These are phyloP conservation scores for Colletotrichum phormii DNA, from an alignment of 2,329 filamentous ascomycete species.

Conservation along the genomic window DNA sequence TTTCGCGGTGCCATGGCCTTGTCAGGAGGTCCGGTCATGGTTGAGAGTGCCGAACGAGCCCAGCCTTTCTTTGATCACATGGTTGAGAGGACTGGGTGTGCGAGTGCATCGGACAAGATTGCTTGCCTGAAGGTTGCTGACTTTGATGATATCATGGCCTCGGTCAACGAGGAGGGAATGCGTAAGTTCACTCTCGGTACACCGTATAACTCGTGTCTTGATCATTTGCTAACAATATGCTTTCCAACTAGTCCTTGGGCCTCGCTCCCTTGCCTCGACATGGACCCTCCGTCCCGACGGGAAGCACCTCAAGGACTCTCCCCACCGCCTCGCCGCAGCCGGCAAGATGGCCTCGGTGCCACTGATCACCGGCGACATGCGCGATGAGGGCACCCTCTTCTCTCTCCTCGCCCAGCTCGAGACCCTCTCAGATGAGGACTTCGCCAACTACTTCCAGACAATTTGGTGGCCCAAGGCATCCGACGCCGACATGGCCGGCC, in stretches of 20 bases:
- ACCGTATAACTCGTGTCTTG: no score
- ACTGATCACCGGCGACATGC: slow-evolving; percentile 72
- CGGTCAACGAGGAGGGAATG: slow-evolving; percentile 23
- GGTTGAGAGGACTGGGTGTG: slow-evolving; percentile 6
- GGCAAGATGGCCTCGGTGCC: slow-evolving; percentile 55
- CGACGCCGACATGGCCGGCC: neutral
- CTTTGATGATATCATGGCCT: slow-evolving; percentile 16
- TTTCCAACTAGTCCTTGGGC: neutral
- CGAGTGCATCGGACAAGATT: neutral
- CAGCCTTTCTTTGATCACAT: slow-evolving; percentile 16
- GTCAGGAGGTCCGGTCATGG: slow-evolving; percentile 44
- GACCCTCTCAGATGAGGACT: neutral
- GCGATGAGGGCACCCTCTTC: slow-evolving; percentile 76
- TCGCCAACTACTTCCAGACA: neutral
- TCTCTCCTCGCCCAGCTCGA: slow-evolving; percentile 50
- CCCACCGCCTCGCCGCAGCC: slow-evolving; percentile 2
- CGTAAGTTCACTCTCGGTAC: neutral
- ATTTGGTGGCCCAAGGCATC: slow-evolving; percentile 7
- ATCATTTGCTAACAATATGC: neutral
- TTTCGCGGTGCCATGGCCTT: slow-evolving; percentile 76
- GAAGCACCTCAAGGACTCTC: slow-evolving; percentile 17
- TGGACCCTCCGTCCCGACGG: slow-evolving; percentile 13
- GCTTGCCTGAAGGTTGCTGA: slow-evolving; percentile 22
- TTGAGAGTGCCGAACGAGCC: slow-evolving; percentile 1
- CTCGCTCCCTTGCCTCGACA: slow-evolving; percentile 8